Evolutionary conservation across 2,329 filamentous ascomycete genomes (phyloP), one percentile per base, ranked within the genome.

Genomic region (Cytospora schulzeri): DNA sequence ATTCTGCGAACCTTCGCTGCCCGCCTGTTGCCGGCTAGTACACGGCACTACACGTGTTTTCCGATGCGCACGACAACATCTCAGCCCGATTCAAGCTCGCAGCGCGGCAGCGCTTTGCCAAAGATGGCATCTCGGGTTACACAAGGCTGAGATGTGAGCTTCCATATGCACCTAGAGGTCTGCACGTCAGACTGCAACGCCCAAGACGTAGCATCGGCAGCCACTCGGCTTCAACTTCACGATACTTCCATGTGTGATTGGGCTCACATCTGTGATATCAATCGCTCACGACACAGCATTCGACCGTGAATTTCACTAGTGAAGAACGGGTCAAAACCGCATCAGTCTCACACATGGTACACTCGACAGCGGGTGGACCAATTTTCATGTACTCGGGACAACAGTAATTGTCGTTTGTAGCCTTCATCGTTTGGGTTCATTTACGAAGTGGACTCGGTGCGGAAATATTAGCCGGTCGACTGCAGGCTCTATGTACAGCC

Each of bases 121-220:
- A 48, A 22, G n/a, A 48, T 48, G 45, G 45, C n/a, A 24, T 48
- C 45, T 14, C 9, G 41, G 45, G 45, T 48, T 24, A 24, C 45
- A 48, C 45, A 19, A 14, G 45, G 45, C 45, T 48, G 45, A 48
- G 22, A 48, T 22, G n/a, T 48, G 19, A 48, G 45, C 45, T 48
- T 24, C 45, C 45, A 24, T 48, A n/a, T 22, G 45, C 45, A 24
- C n/a, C 45, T 24, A 48, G 11, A 48, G 41, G 41, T 45, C 17
- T 48, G 19, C 45, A 48, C n/a, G 45, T 48, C n/a, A 48, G 45
- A 48, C 45, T 48, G 45, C n/a, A 48, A 48, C 45, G n/a, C n/a
- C 45, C n/a, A 24, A 22, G 22, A 48, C 22, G 45, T 48, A 24
- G n/a, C 45, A 48, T 24, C 45, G 45, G 22, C 45, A 48, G 45